These are phyloP conservation scores for Leucocoprinus birnbaumii DNA, from an alignment of 768 basidiomycete genomes.

Conservation along the genomic window DNA sequence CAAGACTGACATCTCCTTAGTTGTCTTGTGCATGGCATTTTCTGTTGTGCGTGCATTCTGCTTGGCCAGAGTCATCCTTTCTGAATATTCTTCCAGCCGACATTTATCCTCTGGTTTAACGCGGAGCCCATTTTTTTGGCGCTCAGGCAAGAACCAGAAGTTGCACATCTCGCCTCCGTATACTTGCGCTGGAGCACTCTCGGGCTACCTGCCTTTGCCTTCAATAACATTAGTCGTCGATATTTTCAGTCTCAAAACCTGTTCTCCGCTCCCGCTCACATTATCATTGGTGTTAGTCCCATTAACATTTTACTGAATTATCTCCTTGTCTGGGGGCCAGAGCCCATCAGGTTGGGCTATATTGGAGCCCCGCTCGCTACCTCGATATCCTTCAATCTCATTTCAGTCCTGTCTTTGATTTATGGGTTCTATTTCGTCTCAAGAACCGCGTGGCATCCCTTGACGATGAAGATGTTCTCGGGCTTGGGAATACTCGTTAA, in stretches of 20 bases:
- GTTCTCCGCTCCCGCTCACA: slow-evolving; percentile 81
- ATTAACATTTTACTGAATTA: slow-evolving; percentile 84
- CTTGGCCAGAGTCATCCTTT: slow-evolving; percentile 3
- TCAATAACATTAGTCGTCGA: slow-evolving; percentile 45
- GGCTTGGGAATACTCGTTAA: slow-evolving; percentile 65
- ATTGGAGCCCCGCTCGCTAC: slow-evolving; percentile 94
- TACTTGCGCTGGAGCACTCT: slow-evolving; percentile 78
- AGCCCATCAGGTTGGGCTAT: slow-evolving; percentile 78
- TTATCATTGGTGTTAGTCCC: slow-evolving; percentile 80
- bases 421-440: slow-evolving; percentile 65
- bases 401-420: slow-evolving; percentile 54
- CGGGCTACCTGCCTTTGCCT: slow-evolving; percentile 70
- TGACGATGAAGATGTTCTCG: slow-evolving; percentile 61
- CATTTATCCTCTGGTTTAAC: slow-evolving; percentile 75
- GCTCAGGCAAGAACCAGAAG: slow-evolving; percentile 79
- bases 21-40: slow-evolving; percentile 53
- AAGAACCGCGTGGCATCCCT: slow-evolving; percentile 82
- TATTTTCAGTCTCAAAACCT: slow-evolving; percentile 74
- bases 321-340: slow-evolving; percentile 85
- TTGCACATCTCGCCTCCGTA: slow-evolving; percentile 69
- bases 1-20: slow-evolving; percentile 27
- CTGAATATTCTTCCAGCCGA: slow-evolving; percentile 41
- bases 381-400: slow-evolving; percentile 86
- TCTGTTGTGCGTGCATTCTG: slow-evolving; percentile 58
- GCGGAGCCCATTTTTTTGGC: slow-evolving; percentile 75